Base-by-base conservation (phyloP, 192 early-diverging fungal genomes). In the Allomyces macrogynus region DNA sequence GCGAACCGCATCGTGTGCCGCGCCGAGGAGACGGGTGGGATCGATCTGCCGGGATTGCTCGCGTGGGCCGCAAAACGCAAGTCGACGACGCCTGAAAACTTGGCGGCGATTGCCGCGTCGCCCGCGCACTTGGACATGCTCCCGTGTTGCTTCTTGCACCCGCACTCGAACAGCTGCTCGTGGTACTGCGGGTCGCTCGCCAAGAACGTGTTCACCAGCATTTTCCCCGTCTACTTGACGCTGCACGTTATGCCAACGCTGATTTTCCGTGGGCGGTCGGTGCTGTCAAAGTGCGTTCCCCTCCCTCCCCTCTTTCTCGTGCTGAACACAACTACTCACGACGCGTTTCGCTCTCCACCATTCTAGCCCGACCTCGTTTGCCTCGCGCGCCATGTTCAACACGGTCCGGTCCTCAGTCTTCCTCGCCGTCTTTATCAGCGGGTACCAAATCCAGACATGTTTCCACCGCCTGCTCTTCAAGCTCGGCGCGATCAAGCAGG, bases 211-310 rank as follows among this genome's bases (percentile, higher is more conserved):
- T 64, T 64, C 4, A 18, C 10, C 18, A 22, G 22, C 22, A 64
- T 64, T 14, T 11, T 43, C 20, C 64, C 64, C 7, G 64, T 64
- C n/a, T 64, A 64, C 49, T 23, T 23, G 23, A 64, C 23, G 10
- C 25, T 64, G 49, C n/a, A 23, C 49, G 11, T 23, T 23, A 24
- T 57, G 16, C 64, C 64, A 5, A 64, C 49, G 32, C 11, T 64
- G 42, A 14, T 57, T 14, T 40, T 64, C 20, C n/a, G 49, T 3
- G 11, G n/a, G 20, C 22, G 49, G 23, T 14, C 20, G 9, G 42
- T 64, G 22, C 11, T 64, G 42, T 11, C 16, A 11, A 22, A 63
- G 62, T 63, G 3, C 25, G 40, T 63, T 22, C 32, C 32, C 32
- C 32, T 40, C 32, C 32, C 32, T 7, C 7, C 7, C n/a, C 32